These are phyloP conservation scores for Taphrina pruni DNA, from an alignment of 1,139 yeast genomes.

Conservation along the genomic window DNA sequence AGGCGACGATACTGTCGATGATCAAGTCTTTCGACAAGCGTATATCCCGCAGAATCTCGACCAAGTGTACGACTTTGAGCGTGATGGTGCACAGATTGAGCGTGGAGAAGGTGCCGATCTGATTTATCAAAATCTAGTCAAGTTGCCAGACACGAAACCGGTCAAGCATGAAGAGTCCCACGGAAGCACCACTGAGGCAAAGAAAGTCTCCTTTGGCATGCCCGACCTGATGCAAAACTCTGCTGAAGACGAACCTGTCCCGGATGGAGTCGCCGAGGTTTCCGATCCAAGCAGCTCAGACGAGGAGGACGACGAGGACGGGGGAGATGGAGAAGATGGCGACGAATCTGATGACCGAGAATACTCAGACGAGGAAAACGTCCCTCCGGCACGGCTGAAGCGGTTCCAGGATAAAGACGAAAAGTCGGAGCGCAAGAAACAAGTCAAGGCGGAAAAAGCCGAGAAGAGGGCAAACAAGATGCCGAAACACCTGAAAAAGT, in stretches of 20 bases:
- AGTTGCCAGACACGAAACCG: constrained; percentile 39
- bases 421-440: constrained; percentile 83
- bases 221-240: constrained; percentile 46
- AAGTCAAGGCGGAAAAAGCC: constrained; percentile 79
- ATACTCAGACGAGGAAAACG: constrained; percentile 45
- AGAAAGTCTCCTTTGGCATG: constrained; percentile 44
- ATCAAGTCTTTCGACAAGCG: constrained; percentile 77
- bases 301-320: constrained; percentile 52
- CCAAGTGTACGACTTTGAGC: constrained; percentile 63
- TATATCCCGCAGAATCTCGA: constrained; percentile 74
- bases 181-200: constrained; percentile 47
- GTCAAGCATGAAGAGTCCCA: constrained; percentile 40
- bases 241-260: constrained; percentile 46
- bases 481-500: constrained; percentile 88
- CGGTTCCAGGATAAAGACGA: constrained; percentile 73
- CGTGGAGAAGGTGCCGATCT: constrained; percentile 83
- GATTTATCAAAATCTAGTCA: constrained; percentile 54
- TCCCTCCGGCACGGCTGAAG: constrained; percentile 53
- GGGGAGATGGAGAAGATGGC: constrained; percentile 53
- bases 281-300: constrained; percentile 44
- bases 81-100: constrained; percentile 82
- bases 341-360: constrained; percentile 54
- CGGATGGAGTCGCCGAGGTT: constrained; percentile 43
- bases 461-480: constrained; percentile 89
- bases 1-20: constrained; percentile 48